Base-by-base conservation (phyloP, 495 filamentous ascomycete genomes). In the Lophiostoma macrostomum region DNA sequence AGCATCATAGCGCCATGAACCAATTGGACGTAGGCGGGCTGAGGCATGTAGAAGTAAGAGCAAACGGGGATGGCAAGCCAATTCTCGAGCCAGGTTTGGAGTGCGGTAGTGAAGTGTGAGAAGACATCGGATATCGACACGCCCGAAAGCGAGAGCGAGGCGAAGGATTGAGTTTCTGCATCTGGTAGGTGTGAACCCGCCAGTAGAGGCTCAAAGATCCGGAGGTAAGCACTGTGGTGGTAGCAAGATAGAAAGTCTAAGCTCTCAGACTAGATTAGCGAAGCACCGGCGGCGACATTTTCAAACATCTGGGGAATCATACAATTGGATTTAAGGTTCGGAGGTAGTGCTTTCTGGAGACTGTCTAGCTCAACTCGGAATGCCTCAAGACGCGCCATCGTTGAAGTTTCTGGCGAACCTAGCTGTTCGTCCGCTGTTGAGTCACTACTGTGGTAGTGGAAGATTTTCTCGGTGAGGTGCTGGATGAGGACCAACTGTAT, bases 41-140 rank as follows among this genome's bases (percentile, higher is more conserved):
- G 66, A 0, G 72, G 71, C 14, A 73, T 53, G 37, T 64, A 55
- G 53, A 66, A 69, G 61, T 74, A 73, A 37, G 62, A 52, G 10
- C 64, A 61, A 16, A 67, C 59, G 0, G 72, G 70, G 10, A 75
- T 58, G 4, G 69, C 51, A 18, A 71, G 58, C 71, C 71, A 75
- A 31, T 47, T 42, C 22, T 70, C 67, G 56, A 74, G 69, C 71
- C 71, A 75, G 5, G 56, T 30, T 38, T 65, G 64, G 25, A 74
- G 60, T 16, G 64, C 65, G 34, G 56, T 50, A 39, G 54, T 65
- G 44, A 60, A 67, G 8, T 54, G 56, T 23, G 64, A 67, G 44
- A 72, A 66, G 18, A 64, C 56, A 46, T 72, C 69, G 36, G 65
- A 53, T n/a, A 60, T 57, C 35, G 67, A 61, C 31, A 62, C 56